A percentile compares a stretch with the other conserved stretches of the same genome.
Conservation (phyloP, 768 basidiomycete species). For the Russula vinacea region DNA sequence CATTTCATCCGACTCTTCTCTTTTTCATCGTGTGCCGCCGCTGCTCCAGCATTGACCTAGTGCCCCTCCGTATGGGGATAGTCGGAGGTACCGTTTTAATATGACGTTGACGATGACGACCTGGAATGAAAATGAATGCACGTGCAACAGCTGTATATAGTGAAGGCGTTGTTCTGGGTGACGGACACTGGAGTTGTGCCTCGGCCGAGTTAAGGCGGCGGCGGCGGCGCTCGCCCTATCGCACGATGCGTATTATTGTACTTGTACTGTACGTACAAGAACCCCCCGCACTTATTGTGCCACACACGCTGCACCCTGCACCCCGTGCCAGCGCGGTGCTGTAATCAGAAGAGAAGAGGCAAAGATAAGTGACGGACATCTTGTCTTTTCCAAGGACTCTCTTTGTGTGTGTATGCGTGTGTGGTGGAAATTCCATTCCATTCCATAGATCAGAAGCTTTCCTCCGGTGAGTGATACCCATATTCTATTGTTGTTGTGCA, state of each 20-base stretch:
- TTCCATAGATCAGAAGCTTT: too few relatives aligned
- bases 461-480: too few relatives aligned
- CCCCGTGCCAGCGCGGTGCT: background rate
- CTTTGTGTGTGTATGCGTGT: background rate
- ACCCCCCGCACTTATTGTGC: background rate
- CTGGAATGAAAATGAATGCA: background rate
- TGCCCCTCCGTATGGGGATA: background rate
- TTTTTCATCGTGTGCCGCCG: background rate
- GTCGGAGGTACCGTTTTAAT: background rate
- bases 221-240: background rate
- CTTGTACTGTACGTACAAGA: background rate
- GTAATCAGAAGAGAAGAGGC: background rate
- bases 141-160: background rate
- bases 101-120: background rate
- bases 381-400: too few relatives aligned
- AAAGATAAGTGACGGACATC: too few relatives aligned
- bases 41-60: background rate
- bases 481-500: too few relatives aligned
- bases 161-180: too few relatives aligned
- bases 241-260: too few relatives aligned
- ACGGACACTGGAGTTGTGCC: background rate
- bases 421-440: too few relatives aligned
- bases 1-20: conserved; percentile 37
- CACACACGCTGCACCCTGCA: background rate
- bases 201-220: background rate